These are phyloP conservation scores for Quercus parvula DNA, from an alignment of 306 rosid genomes.

Conservation along the genomic window DNA sequence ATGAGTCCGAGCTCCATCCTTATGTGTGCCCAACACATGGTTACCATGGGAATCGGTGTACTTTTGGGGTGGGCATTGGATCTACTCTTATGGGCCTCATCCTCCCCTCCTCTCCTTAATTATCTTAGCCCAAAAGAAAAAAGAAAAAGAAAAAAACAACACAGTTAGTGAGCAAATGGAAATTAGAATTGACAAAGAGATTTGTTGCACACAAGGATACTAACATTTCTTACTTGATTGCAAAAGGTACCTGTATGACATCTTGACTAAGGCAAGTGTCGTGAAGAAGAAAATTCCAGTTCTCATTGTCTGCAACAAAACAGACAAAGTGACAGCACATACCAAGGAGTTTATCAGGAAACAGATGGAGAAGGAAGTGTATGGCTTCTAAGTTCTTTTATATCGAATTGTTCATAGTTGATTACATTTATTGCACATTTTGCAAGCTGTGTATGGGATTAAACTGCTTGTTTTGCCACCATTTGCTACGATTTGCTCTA, in stretches of 20 bases:
- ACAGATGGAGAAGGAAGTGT: constrained; percentile 95
- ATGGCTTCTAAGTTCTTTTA: constrained; percentile 32
- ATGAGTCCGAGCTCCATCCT: neutral
- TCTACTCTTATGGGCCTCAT: no score
- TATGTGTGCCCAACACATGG: neutral
- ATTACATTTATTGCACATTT: constrained; percentile 2
- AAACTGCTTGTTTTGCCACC: neutral
- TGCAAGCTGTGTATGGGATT: constrained; percentile 6
- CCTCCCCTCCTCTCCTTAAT: no score
- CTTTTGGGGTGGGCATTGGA: no score
- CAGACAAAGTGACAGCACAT: constrained; percentile 94
- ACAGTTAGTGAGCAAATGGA: neutral
- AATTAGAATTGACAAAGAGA: neutral
- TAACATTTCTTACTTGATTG: constrained; percentile 9
- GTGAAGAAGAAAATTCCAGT: constrained; percentile 88
- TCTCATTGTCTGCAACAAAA: constrained; percentile 87
- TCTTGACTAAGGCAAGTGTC: constrained; percentile 80
- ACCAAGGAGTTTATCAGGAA: constrained; percentile 83
- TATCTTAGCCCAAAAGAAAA: no score
- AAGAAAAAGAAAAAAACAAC: no score
- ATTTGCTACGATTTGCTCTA: neutral
- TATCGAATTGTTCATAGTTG: neutral
- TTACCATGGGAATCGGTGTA: no score
- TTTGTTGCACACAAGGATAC: neutral
- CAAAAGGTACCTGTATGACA: constrained; percentile 83